These are phyloP conservation scores for Russula olivacea DNA, from an alignment of 768 basidiomycete genomes.

Conservation along the genomic window DNA sequence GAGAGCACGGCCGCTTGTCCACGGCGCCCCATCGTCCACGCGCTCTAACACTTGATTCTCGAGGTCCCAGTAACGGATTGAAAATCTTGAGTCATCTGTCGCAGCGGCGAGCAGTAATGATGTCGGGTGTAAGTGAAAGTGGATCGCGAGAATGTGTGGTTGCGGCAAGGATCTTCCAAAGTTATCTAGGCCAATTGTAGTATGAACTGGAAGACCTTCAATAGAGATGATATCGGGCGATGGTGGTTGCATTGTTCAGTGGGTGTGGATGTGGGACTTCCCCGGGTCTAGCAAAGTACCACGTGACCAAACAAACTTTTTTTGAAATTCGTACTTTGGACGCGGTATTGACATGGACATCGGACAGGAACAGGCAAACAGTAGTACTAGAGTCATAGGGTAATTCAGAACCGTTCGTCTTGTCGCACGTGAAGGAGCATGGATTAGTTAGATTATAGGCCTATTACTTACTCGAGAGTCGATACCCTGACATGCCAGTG, in stretches of 20 bases:
- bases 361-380: too few species aligned
- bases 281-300: too few species aligned
- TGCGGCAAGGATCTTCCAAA: neutral
- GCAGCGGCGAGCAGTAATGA: conserved; percentile 18
- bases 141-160: conserved; percentile 8
- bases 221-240: conserved; percentile 20
- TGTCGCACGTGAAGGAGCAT: too few species aligned
- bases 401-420: too few species aligned
- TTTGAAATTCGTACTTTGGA: too few species aligned
- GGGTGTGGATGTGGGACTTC: too few species aligned
- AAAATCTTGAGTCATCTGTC: conserved; percentile 19
- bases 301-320: too few species aligned
- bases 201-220: conserved; percentile 10
- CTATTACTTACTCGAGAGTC: too few species aligned
- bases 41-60: conserved; percentile 13
- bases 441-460: too few species aligned
- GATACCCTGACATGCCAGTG: too few species aligned
- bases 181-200: conserved; percentile 1
- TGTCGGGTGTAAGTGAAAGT: conserved; percentile 17
- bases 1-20: conserved; percentile 15
- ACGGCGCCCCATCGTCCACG: conserved; percentile 7
- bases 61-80: conserved; percentile 20
- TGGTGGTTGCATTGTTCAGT: conserved; percentile 1
- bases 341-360: too few species aligned
- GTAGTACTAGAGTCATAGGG: too few species aligned